Conservation (phyloP, 176 grass and related monocot genomes). For the Eleusine coracana region DNA sequence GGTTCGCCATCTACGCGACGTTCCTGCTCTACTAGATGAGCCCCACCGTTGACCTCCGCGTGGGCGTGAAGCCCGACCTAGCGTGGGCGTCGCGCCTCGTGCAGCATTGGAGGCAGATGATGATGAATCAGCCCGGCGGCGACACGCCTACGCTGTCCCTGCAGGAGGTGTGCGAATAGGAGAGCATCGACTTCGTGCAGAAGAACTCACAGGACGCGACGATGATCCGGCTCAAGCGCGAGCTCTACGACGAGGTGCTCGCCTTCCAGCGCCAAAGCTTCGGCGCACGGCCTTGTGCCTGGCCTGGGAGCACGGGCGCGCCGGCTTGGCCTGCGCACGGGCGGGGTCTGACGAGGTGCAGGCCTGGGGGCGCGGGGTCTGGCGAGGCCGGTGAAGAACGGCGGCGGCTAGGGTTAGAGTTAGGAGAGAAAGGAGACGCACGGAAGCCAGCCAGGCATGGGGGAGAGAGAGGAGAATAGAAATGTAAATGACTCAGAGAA, state of each 20-base stretch:
- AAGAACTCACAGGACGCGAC: constrained; percentile 78
- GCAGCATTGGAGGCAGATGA: constrained; percentile 77
- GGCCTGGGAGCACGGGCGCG: too few species aligned
- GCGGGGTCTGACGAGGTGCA: too few species aligned
- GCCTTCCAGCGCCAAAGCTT: constrained; percentile 61
- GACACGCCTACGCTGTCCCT: constrained; percentile 39
- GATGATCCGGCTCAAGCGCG: constrained; percentile 86
- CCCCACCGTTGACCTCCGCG: constrained; percentile 75
- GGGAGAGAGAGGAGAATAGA: too few species aligned
- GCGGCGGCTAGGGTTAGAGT: too few species aligned
- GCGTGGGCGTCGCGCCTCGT: constrained; percentile 78
- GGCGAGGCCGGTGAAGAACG: too few species aligned
- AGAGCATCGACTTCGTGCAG: constrained; percentile 91
- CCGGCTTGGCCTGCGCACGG: too few species aligned
- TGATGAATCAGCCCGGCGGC: constrained; percentile 12
- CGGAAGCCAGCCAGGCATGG: too few species aligned
- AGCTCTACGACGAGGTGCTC: constrained; percentile 86
- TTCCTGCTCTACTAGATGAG: constrained; percentile 99
- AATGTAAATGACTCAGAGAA: too few species aligned
- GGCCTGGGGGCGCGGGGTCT: too few species aligned
- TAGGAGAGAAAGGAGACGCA: too few species aligned
- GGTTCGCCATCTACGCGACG: constrained; percentile 91
- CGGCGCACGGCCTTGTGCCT: constrained; percentile 20
- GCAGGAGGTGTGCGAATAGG: constrained; percentile 80
- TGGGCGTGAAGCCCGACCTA: constrained; percentile 67